A percentile compares a stretch with the other conserved stretches of the same genome.
Conservation (phyloP, 106 monocot genomes). For the Dioscorea alata region DNA sequence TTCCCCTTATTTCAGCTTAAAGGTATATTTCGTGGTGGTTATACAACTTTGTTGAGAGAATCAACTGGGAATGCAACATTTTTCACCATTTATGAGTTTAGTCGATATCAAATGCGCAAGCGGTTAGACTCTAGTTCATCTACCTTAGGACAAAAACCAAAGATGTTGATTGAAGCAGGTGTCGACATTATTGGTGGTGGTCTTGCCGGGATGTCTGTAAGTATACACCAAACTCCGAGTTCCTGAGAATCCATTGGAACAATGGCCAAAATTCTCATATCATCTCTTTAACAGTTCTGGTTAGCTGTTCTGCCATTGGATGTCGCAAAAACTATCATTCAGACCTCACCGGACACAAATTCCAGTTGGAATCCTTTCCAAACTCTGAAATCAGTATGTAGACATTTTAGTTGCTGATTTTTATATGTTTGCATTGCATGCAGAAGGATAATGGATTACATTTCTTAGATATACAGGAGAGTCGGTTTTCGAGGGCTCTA, state of each 20-base stretch:
- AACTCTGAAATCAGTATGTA: conserved; percentile 37
- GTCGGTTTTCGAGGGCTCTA: conserved; percentile 77
- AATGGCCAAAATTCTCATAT: neutral
- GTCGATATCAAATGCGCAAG: conserved; percentile 53
- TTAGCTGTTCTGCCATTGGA: conserved; percentile 75
- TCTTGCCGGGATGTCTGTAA: conserved; percentile 77
- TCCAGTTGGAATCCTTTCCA: conserved; percentile 57
- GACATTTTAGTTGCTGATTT: neutral
- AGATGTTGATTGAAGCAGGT: conserved; percentile 51
- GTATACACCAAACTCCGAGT: neutral
- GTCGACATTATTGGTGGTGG: conserved; percentile 83
- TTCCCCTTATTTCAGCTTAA: conserved; percentile 31
- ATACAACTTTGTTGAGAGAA: conserved; percentile 79
- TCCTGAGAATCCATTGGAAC: neutral
- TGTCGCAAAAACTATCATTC: conserved; percentile 95
- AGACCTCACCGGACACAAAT: conserved; percentile 45
- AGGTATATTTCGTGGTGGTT: conserved; percentile 82
- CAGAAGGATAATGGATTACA: neutral
- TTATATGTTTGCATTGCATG: neutral
- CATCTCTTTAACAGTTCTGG: conserved; percentile 65
- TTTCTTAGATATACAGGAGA: conserved; percentile 54
- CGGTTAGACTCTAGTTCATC: conserved; percentile 28
- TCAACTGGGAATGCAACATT: conserved; percentile 80
- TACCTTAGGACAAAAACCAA: conserved; percentile 7
- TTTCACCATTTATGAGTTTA: conserved; percentile 81